These are phyloP conservation scores for Eucalyptus curtisii DNA, from an alignment of 345 rosid species.

Conservation along the genomic window DNA sequence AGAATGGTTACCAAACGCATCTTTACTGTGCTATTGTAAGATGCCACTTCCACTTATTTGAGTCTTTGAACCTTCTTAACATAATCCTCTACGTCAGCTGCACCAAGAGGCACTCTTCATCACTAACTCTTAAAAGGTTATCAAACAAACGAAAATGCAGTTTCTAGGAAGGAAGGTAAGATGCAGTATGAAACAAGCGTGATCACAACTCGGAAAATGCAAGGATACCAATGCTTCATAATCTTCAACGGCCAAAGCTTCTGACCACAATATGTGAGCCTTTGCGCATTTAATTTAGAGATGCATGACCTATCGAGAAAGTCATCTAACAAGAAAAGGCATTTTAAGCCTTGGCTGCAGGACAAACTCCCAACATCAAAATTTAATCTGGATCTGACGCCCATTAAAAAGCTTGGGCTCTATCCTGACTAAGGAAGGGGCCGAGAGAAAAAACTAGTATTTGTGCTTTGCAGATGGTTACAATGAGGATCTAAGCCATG, in stretches of 20 bases:
- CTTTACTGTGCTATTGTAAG: slow-evolving; percentile 52
- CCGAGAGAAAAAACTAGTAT: neutral
- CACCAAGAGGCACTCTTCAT: slow-evolving; percentile 31
- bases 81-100: slow-evolving; percentile 54
- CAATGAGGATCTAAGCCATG: neutral
- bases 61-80: slow-evolving; percentile 47
- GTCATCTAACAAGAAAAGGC: neutral
- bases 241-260: neutral
- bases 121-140: neutral
- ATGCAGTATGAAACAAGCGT: neutral
- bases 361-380: neutral
- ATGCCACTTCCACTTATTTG: slow-evolving; percentile 62
- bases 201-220: neutral
- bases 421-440: neutral
- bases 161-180: neutral
- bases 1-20: no score
- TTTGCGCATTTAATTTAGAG: neutral
- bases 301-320: neutral
- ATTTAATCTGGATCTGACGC: neutral
- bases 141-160: neutral
- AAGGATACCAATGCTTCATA: neutral
- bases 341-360: neutral
- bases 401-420: neutral
- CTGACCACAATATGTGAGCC: neutral
- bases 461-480: neutral